phyloP scores from a whole-genome alignment of 805 yeast genomes.

The Suhomyces sp. region DNA sequence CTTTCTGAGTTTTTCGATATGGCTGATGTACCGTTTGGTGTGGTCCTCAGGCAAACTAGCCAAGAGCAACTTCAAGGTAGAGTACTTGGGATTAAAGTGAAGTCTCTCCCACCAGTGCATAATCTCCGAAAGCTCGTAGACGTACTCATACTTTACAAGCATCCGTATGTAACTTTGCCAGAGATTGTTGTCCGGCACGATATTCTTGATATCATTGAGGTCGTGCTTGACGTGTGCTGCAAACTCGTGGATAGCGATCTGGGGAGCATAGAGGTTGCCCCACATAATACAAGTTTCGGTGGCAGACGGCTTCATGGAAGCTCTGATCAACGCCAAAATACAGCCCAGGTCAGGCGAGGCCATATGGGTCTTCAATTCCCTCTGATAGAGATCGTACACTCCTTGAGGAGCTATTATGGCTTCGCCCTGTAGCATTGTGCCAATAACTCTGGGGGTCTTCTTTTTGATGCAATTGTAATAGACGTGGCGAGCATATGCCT shows the following conservation, averaged over 20 bases:
- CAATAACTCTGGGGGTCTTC: conserved; percentile 28
- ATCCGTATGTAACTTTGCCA: conserved; percentile 54
- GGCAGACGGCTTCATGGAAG: conserved; percentile 33
- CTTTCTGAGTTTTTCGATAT: conserved; percentile 21
- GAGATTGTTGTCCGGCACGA: conserved; percentile 46
- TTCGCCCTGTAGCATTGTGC: conserved; percentile 38
- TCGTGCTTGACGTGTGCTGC: conserved; percentile 33
- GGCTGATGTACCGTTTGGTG: conserved; percentile 37
- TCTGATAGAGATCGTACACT: conserved; percentile 26
- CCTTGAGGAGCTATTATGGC: conserved; percentile 24
- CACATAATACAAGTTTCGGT: conserved; percentile 34
- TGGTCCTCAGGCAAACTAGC: conserved; percentile 34
- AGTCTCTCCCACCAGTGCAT: conserved; percentile 55
- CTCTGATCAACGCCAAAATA: conserved; percentile 45
- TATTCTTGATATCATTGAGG: conserved; percentile 6
- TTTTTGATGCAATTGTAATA: conserved; percentile 16
- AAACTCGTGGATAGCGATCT: conserved; percentile 58
- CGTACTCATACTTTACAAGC: conserved; percentile 45
- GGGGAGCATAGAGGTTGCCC: conserved; percentile 55
- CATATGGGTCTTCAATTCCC: conserved; percentile 18
- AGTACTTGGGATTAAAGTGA: conserved; percentile 38
- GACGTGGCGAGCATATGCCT: conserved; percentile 27
- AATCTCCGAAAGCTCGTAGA: conserved; percentile 47
- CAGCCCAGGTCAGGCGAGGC: conserved; percentile 29
- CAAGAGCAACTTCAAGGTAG: conserved; percentile 40